phyloP scores from a whole-genome alignment of 2,329 filamentous ascomycete genomes.

The Colletotrichum caudatum region DNA sequence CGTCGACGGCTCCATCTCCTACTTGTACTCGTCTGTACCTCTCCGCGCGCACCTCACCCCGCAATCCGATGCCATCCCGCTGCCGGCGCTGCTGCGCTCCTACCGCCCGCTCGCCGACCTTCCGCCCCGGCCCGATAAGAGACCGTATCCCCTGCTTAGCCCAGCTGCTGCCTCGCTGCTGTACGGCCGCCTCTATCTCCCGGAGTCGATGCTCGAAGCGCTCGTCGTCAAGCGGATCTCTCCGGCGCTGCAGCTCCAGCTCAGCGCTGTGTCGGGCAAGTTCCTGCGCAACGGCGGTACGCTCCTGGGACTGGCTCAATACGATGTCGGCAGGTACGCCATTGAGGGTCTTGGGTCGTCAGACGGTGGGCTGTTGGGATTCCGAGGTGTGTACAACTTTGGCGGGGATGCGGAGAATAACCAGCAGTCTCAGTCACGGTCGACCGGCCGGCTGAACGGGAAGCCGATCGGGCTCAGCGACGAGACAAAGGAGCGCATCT shows the following conservation, averaged over 20 bases:
- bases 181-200: constrained; percentile 84
- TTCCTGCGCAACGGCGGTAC: constrained; percentile 81
- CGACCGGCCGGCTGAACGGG: constrained; percentile 43
- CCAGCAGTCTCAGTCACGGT: constrained; percentile 25
- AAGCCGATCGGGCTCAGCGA: constrained; percentile 49
- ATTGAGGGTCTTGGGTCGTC: constrained; percentile 93
- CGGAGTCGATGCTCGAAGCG: constrained; percentile 87
- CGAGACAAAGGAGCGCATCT: constrained; percentile 67
- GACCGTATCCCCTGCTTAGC: constrained; percentile 19
- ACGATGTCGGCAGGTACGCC: constrained; percentile 88
- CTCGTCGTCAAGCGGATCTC: constrained; percentile 84
- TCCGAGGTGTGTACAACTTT: constrained; percentile 95
- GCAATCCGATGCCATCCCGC: constrained; percentile 79
- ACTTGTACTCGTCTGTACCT: constrained; percentile 91
- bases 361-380: constrained; percentile 88
- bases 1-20: constrained; percentile 96
- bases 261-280: constrained; percentile 82
- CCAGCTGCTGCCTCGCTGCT: constrained; percentile 67
- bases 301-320: constrained; percentile 78
- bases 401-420: constrained; percentile 72
- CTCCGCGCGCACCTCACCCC: constrained; percentile 73
- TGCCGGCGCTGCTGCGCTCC: constrained; percentile 82
- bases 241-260: constrained; percentile 80
- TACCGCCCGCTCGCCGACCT: constrained; percentile 84
- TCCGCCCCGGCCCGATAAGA: constrained; percentile 45